These are phyloP conservation scores for Melaleuca quinquenervia DNA, from an alignment of 345 rosid species.

Conservation along the genomic window DNA sequence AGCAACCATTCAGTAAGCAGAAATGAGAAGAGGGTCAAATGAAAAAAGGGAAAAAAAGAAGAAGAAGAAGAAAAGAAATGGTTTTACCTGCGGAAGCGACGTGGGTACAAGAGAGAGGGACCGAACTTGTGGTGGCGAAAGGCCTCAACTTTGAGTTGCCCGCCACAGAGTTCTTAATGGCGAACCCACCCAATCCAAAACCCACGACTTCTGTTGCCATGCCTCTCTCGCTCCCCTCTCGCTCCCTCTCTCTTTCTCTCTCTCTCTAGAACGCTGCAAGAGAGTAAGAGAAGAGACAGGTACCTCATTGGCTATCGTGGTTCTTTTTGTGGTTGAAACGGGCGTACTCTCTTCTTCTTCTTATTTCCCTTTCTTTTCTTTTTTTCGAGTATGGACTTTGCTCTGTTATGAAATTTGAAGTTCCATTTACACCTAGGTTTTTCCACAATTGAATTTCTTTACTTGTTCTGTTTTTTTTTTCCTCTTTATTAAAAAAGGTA, in stretches of 20 bases:
- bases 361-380: neutral
- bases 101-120: neutral
- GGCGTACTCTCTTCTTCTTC: neutral
- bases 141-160: neutral
- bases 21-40: neutral
- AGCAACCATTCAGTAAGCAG: neutral
- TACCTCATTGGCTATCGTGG: neutral
- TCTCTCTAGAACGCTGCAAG: neutral
- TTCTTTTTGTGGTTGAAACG: neutral
- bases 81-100: neutral
- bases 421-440: neutral
- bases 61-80: too few species aligned
- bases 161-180: neutral
- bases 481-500: accelerated
- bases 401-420: neutral
- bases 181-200: neutral
- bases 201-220: neutral
- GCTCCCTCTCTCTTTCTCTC: neutral
- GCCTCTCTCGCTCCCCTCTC: neutral
- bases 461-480: neutral
- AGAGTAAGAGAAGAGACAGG: neutral
- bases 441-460: neutral
- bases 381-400: neutral
- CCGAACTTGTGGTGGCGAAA: neutral
- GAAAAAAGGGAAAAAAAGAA: neutral